Base-by-base conservation (phyloP, 306 rosid species). In the Trifolium pratense region DNA sequence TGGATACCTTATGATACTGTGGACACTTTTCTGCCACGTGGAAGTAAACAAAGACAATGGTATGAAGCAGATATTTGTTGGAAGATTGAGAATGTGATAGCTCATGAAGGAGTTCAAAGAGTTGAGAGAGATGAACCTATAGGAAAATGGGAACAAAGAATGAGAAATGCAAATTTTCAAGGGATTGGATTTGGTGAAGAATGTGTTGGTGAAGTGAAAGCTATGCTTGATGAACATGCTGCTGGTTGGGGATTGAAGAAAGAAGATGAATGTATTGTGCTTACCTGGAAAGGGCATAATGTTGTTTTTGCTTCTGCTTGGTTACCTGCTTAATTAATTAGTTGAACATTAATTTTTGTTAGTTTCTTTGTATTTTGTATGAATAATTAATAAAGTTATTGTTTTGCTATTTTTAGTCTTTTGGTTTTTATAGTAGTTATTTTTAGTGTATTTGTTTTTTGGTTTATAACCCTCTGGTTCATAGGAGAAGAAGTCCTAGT, bases 191-290 rank as follows among this genome's bases (percentile, higher is more conserved):
- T 91, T 31, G 89, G 89, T 1, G 99, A 91, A 1, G 99, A 91
- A 0, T 84, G 84, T 1, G 84, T 88, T 16, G 66, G 67, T 23
- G 98, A 94, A 80, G 95, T 91, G 60, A 91, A 88, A 81, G 55
- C 73, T 0, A 91, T 91, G 97, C 95, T 94, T 0, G 99, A 91
- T 60, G 97, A 91, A 70, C 96, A 94, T 74, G 95, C 99, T 1
- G 97, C 95, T 1, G 99, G 99, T 1, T 94, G 99, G 99, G 99
- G 99, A 1, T 57, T 89, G 61, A 94, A 94, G 96, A 91, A 83
- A 66, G 99, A 91, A 36, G 97, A 91, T 3, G 86, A 89, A 5
- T 80, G 87, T 70, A 78, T 94, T 70, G 82, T 94, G 59, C 95
- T 94, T 25, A 94, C 99, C 0, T 94, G 99, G 99, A 94, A 94